Evolutionary conservation across 2,329 filamentous ascomycete genomes (phyloP).

Genomic region (Onygenales sp.): DNA sequence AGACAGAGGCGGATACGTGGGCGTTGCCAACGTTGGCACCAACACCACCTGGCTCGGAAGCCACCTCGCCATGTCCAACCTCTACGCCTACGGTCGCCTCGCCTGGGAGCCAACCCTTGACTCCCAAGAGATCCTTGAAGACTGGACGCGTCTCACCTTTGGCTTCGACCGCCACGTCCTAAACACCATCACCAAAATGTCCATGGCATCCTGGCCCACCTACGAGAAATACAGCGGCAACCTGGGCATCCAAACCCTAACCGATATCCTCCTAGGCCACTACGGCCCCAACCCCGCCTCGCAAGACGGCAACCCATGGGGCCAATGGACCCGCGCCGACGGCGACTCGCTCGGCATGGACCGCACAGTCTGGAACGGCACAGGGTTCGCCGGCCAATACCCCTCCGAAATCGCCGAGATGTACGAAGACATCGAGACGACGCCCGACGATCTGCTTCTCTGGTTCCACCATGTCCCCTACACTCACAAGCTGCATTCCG

Average conservation of each 20-base stretch:
- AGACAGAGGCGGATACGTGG: constrained; percentile 52
- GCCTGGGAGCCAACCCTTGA: constrained; percentile 53
- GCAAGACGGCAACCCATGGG: constrained; percentile 59
- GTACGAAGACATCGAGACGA: constrained; percentile 54
- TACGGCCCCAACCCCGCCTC: constrained; percentile 59
- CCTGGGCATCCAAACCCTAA: constrained; percentile 59
- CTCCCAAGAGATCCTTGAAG: constrained; percentile 44
- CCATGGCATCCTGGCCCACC: constrained; percentile 59
- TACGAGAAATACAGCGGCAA: constrained; percentile 66
- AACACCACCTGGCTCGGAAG: constrained; percentile 61
- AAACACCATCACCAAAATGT: constrained; percentile 51
- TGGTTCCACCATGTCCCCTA: constrained; percentile 71
- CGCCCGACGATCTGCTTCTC: constrained; percentile 57
- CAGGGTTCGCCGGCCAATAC: constrained; percentile 57
- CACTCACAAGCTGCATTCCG: constrained; percentile 51
- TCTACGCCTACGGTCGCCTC: constrained; percentile 59
- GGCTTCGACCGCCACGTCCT: constrained; percentile 45
- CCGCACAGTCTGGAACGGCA: constrained; percentile 58
- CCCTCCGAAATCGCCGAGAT: constrained; percentile 47
- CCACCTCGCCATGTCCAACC: constrained; percentile 60
- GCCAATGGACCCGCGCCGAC: constrained; percentile 63
- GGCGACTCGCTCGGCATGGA: constrained; percentile 57
- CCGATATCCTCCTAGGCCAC: constrained; percentile 58
- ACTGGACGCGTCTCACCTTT: constrained; percentile 62
- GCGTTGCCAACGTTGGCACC: constrained; percentile 57